phyloP scores from a whole-genome alignment of 257 asterid genomes.

The Ajuga chamaepitys region DNA sequence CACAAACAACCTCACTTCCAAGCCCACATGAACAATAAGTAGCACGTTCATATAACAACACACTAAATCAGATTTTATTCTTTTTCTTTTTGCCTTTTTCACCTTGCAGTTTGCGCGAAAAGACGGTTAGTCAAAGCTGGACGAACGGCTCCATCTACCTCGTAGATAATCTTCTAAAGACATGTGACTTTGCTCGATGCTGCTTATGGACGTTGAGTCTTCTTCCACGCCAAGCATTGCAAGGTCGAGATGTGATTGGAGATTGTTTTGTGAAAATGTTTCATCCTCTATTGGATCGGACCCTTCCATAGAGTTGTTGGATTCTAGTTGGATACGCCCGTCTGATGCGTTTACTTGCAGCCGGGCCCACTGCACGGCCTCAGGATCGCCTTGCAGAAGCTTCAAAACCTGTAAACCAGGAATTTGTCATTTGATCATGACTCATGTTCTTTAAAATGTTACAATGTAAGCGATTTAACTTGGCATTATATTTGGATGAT shows the following conservation, averaged over 20 bases:
- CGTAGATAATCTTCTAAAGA: slow-evolving; percentile 71
- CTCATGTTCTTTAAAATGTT: not conserved
- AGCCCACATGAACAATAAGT: slow-evolving; percentile 29
- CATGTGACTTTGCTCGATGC: slow-evolving; percentile 64
- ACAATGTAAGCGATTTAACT: too few species aligned
- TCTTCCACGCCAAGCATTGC: slow-evolving; percentile 80
- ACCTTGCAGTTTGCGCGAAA: slow-evolving; percentile 2
- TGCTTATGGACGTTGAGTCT: slow-evolving; percentile 68
- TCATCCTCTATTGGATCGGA: slow-evolving; percentile 63
- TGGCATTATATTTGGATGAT: not conserved
- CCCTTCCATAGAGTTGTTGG: slow-evolving; percentile 36
- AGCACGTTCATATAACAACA: not conserved
- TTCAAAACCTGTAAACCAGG: slow-evolving; percentile 40
- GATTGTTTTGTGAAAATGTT: slow-evolving; percentile 47
- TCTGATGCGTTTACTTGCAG: slow-evolving; percentile 53
- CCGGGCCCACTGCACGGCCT: slow-evolving; percentile 64
- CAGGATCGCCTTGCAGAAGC: slow-evolving; percentile 79
- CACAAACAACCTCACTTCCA: slow-evolving; percentile 86
- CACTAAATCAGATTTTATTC: not conserved
- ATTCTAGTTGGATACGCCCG: slow-evolving; percentile 23
- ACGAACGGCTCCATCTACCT: slow-evolving; percentile 85
- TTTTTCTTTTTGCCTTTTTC: not conserved
- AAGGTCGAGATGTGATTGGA: slow-evolving; percentile 72
- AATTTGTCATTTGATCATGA: not conserved
- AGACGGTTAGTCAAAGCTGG: slow-evolving; percentile 67